These are phyloP conservation scores for Sodiomyces alkalinus DNA, from an alignment of 2,329 filamentous ascomycete genomes.

Conservation along the genomic window DNA sequence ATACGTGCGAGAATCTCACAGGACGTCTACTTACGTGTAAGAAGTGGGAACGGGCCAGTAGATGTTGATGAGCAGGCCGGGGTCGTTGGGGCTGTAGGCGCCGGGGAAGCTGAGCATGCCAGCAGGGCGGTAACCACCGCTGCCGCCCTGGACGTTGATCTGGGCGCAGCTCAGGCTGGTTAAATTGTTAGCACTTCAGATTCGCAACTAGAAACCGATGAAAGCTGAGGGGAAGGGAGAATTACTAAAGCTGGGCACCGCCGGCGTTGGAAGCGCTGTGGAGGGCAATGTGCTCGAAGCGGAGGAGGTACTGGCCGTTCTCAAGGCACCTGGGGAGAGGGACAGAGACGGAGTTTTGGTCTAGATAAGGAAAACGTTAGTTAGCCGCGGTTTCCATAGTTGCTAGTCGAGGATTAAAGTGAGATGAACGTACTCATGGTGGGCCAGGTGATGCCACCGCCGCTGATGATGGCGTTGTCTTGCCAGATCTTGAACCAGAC, in stretches of 20 bases:
- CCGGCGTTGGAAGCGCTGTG: constrained; percentile 23
- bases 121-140: constrained; percentile 20
- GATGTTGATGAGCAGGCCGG: constrained; percentile 27
- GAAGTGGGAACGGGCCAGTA: constrained; percentile 24
- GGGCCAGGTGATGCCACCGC: constrained; percentile 18
- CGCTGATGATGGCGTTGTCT: constrained; percentile 19
- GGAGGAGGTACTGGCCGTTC: constrained; percentile 32
- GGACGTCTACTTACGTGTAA: constrained; percentile 14
- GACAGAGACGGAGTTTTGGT: constrained; percentile 15
- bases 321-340: constrained; percentile 27
- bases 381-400: too few species aligned
- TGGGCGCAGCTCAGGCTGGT: constrained; percentile 18
- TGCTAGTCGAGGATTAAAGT: too few species aligned
- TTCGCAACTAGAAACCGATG: not conserved
- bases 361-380: too few species aligned
- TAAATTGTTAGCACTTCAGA: too few species aligned
- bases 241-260: constrained; percentile 27
- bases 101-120: constrained; percentile 24
- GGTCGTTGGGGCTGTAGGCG: constrained; percentile 22
- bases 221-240: not conserved
- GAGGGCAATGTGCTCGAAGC: constrained; percentile 32
- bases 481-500: constrained; percentile 24
- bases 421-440: constrained; percentile 11
- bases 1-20: not conserved
- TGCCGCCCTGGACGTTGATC: constrained; percentile 24